Base-by-base conservation (phyloP, 148 eudicot species). In the Nepenthes mirabilis region DNA sequence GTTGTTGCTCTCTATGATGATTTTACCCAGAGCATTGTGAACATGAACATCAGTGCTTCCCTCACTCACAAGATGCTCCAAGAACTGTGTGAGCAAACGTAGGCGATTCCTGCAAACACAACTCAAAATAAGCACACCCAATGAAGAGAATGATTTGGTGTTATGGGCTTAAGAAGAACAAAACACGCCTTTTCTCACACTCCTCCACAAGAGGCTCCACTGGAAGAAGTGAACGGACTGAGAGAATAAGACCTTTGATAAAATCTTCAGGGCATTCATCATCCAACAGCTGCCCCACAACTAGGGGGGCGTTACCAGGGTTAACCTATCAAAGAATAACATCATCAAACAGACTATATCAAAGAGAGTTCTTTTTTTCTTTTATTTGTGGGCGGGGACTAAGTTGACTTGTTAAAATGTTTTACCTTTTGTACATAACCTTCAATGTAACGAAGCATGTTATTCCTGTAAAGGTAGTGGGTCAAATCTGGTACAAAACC, bases 191-290 rank as follows among this genome's bases (percentile, higher is more conserved):
- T 77, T 91, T 91, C 61, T 91, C 97, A 77, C 97, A 91, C 66
- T 88, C 96, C 14, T 79, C 97, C 56, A 91, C 97, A 60, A 91
- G 83, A 48, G 93, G 93, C 67, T 91, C 97, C 57, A 91, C 97
- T 3, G 97, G 97, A 70, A 91, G 97, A 65, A 91, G 83, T 59
- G 97, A 91, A 35, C 97, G 90, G 37, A 91, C 97, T 37, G 97
- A 91, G 36, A 91, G 83, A 65, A 91, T 91, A 61, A 91, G 74
- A 62, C 97, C 97, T 77, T 91, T 91, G 43, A 91, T 91, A 64
- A 91, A 91, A 78, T 91, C 97, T 75, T 91, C 97, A 61, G 97
- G 97, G 35, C 97, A 91, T 72, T 91, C 97, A 68, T 91, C 97
- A 75, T 91, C 97, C 48, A 91, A 72, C 47, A 91, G 86, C 68